phyloP scores from a whole-genome alignment of 2,329 filamentous ascomycete species.

The Pezicula radicicola region DNA sequence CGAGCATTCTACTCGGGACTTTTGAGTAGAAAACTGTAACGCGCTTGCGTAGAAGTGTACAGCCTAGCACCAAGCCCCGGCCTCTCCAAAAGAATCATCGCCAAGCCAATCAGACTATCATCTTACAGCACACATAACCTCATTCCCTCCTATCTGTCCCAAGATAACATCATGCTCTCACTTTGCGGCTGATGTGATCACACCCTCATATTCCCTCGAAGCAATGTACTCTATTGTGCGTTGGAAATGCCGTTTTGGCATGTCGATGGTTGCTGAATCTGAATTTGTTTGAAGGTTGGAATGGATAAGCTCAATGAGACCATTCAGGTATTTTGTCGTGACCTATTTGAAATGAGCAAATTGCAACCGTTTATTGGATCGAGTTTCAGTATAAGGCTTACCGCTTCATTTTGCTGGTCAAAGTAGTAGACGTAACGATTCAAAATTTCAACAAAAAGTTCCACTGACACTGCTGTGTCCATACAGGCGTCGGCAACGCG shows the following conservation, averaged over 20 bases:
- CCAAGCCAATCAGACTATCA: slow-evolving; percentile 6
- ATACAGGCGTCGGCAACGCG: slow-evolving; percentile 98
- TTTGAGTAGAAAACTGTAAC: background rate
- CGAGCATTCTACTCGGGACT: too few relatives aligned
- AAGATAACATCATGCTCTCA: slow-evolving; percentile 22
- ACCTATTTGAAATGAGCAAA: slow-evolving; percentile 45
- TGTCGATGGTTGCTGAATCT: slow-evolving; percentile 79
- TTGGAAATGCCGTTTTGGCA: slow-evolving; percentile 89
- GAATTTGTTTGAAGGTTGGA: slow-evolving; percentile 87
- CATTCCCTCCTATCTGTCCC: slow-evolving; percentile 27
- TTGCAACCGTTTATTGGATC: background rate
- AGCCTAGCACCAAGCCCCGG: background rate
- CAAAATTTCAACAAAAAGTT: slow-evolving; percentile 96
- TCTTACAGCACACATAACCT: slow-evolving; percentile 18
- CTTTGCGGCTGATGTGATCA: slow-evolving; percentile 51
- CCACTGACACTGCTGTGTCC: slow-evolving; percentile 95
- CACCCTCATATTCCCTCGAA: slow-evolving; percentile 87
- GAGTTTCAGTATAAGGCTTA: slow-evolving; percentile 32
- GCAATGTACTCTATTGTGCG: slow-evolving; percentile 92
- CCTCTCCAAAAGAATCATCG: background rate
- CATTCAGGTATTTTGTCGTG: slow-evolving; percentile 96
- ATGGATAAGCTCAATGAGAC: slow-evolving; percentile 96
- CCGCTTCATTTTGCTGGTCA: slow-evolving; percentile 97
- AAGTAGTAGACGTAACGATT: slow-evolving; percentile 99
- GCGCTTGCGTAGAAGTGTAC: too few relatives aligned